phyloP scores from a whole-genome alignment of 106 monocot genomes.

The Alisma plantagoaquatica region DNA sequence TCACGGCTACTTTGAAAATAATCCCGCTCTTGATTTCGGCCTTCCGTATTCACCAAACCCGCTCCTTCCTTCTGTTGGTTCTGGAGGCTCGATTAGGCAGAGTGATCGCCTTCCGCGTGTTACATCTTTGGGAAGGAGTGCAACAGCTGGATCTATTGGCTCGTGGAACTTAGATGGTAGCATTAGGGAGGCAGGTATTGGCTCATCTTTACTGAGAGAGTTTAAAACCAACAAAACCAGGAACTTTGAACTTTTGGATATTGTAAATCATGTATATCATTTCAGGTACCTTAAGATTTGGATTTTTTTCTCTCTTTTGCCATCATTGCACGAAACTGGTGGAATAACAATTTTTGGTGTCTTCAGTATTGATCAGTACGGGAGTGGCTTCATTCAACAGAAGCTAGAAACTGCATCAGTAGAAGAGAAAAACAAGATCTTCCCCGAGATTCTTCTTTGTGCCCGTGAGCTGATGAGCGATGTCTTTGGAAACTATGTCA shows the following conservation, averaged over 20 bases:
- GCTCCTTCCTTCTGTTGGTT: constrained; percentile 22
- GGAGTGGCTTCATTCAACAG: constrained; percentile 15
- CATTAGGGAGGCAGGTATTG: neutral
- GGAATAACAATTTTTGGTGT: neutral
- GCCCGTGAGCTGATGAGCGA: constrained; percentile 14
- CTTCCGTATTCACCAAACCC: constrained; percentile 24
- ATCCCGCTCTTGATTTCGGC: constrained; percentile 17
- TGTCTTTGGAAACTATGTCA: constrained; percentile 19
- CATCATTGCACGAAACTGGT: neutral
- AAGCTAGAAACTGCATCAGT: constrained; percentile 10
- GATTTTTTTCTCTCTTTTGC: neutral
- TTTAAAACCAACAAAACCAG: constrained; percentile 9
- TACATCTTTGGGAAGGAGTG: constrained; percentile 1
- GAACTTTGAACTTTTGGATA: constrained; percentile 8
- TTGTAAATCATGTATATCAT: constrained; percentile 11
- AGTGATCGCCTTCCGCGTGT: constrained; percentile 7
- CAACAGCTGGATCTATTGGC: neutral
- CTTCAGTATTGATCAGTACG: constrained; percentile 9
- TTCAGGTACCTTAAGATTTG: constrained; percentile 6
- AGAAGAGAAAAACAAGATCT: constrained; percentile 12
- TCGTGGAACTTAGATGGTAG: constrained; percentile 2
- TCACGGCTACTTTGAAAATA: constrained; percentile 23
- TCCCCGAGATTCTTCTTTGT: constrained; percentile 10
- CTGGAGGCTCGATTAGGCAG: constrained; percentile 9
- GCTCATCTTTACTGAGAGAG: constrained; percentile 8